These are phyloP conservation scores for Penicillium silybi DNA, from an alignment of 495 filamentous ascomycete genomes.

Conservation along the genomic window DNA sequence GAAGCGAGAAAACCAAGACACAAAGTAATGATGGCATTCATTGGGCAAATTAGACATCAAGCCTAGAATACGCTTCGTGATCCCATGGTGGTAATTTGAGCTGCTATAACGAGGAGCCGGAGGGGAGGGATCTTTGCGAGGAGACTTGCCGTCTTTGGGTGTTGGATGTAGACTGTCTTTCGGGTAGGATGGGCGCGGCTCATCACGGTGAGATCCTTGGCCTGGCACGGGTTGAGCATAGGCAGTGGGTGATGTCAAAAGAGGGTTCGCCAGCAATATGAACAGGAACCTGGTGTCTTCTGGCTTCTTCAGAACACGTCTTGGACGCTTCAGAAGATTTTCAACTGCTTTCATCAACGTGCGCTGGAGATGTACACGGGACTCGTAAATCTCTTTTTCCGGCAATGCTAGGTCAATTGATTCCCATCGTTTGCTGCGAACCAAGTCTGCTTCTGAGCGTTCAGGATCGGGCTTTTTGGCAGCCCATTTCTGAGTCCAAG, in stretches of 20 bases:
- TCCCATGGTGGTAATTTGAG: slow-evolving; percentile 66
- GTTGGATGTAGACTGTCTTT: slow-evolving; percentile 17
- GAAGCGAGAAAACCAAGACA: slow-evolving; percentile 79
- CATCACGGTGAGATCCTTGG: slow-evolving; percentile 15
- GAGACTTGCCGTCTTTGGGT: slow-evolving; percentile 18
- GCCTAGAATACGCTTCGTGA: slow-evolving; percentile 83
- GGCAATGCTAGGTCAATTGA: slow-evolving; percentile 42
- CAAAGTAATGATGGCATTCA: slow-evolving; percentile 75
- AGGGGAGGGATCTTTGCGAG: slow-evolving; percentile 14
- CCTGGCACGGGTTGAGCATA: slow-evolving; percentile 3
- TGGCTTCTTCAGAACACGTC: slow-evolving; percentile 62
- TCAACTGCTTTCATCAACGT: slow-evolving; percentile 80
- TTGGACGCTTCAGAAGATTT: slow-evolving; percentile 79
- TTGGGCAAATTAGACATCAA: slow-evolving; percentile 71
- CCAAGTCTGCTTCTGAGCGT: slow-evolving; percentile 25
- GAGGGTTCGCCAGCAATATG: slow-evolving; percentile 79
- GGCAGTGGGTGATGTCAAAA: slow-evolving; percentile 48
- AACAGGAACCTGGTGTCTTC: slow-evolving; percentile 76
- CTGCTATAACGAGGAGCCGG: slow-evolving; percentile 21
- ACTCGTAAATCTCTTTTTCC: slow-evolving; percentile 59
- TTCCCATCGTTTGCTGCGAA: slow-evolving; percentile 27
- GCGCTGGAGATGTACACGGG: slow-evolving; percentile 62
- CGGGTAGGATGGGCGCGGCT: slow-evolving; percentile 28
- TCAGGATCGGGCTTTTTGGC: slow-evolving; percentile 32
- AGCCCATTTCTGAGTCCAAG: slow-evolving; percentile 52